Evolutionary conservation across 768 basidiomycete genomes (phyloP).

Genomic region (Serendipita indica): DNA sequence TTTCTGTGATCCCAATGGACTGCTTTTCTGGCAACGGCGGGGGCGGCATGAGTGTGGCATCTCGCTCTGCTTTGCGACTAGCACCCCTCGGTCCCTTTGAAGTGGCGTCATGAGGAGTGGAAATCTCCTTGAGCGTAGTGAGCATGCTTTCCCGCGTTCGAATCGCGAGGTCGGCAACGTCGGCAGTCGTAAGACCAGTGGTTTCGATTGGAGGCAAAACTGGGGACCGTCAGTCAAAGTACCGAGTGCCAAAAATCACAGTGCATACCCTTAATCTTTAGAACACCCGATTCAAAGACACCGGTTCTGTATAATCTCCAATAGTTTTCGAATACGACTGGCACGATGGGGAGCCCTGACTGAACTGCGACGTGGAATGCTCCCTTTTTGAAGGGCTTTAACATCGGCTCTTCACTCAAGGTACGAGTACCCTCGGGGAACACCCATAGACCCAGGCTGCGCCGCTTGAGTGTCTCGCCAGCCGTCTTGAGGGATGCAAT

Average conservation of each 20-base stretch:
- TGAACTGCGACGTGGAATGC: conserved; percentile 93
- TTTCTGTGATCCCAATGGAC: conserved; percentile 13
- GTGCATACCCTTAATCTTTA: conserved; percentile 66
- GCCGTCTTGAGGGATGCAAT: conserved; percentile 62
- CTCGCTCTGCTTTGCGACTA: not conserved
- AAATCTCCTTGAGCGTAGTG: conserved; percentile 59
- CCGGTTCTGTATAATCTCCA: conserved; percentile 70
- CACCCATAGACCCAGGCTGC: conserved; percentile 71
- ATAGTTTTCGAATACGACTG: conserved; percentile 90
- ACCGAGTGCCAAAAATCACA: not conserved
- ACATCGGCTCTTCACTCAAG: conserved; percentile 41
- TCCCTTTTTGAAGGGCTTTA: conserved; percentile 93
- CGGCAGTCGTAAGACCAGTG: conserved; percentile 46
- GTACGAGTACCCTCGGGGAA: conserved; percentile 95
- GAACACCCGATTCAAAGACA: conserved; percentile 55
- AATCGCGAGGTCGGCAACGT: conserved; percentile 50
- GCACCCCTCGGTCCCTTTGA: not conserved
- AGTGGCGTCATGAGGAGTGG: conserved; percentile 22
- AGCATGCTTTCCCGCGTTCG: conserved; percentile 73
- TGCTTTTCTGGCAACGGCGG: not conserved
- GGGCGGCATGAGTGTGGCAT: conserved; percentile 4
- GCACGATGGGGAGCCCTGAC: conserved; percentile 78
- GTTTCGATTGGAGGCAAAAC: conserved; percentile 88
- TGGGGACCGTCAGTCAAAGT: conserved; percentile 21
- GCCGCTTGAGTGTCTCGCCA: conserved; percentile 58